Percentiles rank a stretch among this genome's conserved stretches.
Conservation (phyloP, 2,329 filamentous ascomycete species). For the Aspergillus calidoustus region DNA sequence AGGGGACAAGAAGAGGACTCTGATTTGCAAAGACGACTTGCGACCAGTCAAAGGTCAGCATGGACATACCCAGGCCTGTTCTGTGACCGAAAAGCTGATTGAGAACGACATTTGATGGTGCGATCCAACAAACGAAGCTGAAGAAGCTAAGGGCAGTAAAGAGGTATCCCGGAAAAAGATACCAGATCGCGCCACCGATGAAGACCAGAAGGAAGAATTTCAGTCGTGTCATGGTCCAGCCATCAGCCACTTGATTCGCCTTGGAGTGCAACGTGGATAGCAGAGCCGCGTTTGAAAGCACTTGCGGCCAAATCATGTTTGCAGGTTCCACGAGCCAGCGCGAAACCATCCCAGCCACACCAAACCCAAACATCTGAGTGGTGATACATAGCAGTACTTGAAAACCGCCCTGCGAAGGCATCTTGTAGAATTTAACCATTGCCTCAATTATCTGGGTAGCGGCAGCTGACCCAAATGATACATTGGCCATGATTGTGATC, state of each 20-base stretch:
- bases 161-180: constrained; percentile 63
- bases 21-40: constrained; percentile 71
- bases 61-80: constrained; percentile 69
- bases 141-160: constrained; percentile 72
- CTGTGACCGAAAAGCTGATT: constrained; percentile 75
- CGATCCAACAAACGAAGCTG: constrained; percentile 73
- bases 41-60: constrained; percentile 77
- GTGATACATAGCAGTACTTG: constrained; percentile 64
- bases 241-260: constrained; percentile 43
- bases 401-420: constrained; percentile 63
- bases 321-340: constrained; percentile 64
- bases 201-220: constrained; percentile 44
- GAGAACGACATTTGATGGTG: constrained; percentile 67
- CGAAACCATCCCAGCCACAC: constrained; percentile 63
- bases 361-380: constrained; percentile 67
- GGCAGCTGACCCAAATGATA: constrained; percentile 51
- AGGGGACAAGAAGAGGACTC: constrained; percentile 71
- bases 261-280: constrained; percentile 46
- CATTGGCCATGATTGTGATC: constrained; percentile 53
- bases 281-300: constrained; percentile 56
- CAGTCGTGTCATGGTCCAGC: constrained; percentile 46
- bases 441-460: constrained; percentile 46
- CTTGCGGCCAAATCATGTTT: constrained; percentile 68
- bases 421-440: constrained; percentile 57
- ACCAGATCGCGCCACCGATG: constrained; percentile 38